A percentile compares a stretch with the other conserved stretches of the same genome.
Conservation (phyloP, 345 rosid species). For the Cardiospermum halicacabum region DNA sequence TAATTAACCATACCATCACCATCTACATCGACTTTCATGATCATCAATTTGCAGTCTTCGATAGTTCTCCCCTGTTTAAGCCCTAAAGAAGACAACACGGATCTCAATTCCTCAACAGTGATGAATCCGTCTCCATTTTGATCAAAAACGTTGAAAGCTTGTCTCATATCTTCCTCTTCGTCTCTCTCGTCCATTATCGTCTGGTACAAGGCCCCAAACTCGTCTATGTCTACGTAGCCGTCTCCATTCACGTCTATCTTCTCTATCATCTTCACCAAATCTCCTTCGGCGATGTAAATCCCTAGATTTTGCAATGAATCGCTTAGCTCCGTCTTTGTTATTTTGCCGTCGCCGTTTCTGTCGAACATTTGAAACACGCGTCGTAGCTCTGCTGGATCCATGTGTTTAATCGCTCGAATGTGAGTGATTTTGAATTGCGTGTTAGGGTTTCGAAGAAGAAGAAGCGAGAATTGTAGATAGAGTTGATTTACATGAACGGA, state of each 20-base stretch:
- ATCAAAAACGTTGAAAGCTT: conserved; percentile 90
- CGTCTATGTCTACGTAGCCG: conserved; percentile 79
- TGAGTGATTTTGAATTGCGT: too few species aligned
- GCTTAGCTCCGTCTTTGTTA: conserved; percentile 62
- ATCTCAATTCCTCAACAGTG: conserved; percentile 75
- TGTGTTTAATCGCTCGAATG: conserved; percentile 15
- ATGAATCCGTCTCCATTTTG: conserved; percentile 91
- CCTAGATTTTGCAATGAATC: conserved; percentile 72
- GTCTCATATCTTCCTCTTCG: conserved; percentile 81
- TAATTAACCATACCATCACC: conserved; percentile 92
- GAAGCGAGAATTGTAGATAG: neutral
- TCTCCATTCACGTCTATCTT: conserved; percentile 83
- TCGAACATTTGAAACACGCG: conserved; percentile 92
- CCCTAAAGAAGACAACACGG: conserved; percentile 80
- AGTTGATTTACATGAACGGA: neutral
- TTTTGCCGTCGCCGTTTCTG: conserved; percentile 75
- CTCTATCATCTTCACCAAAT: conserved; percentile 69
- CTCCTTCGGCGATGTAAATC: conserved; percentile 58
- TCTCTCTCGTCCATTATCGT: conserved; percentile 83
- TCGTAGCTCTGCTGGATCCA: conserved; percentile 70
- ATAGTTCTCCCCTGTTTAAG: conserved; percentile 75
- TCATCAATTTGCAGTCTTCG: conserved; percentile 86
- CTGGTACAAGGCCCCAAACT: conserved; percentile 70
- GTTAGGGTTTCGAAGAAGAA: neutral
- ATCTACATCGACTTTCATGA: conserved; percentile 81